These are phyloP conservation scores for Sodiomyces alkalinus DNA, from an alignment of 2,329 filamentous ascomycete genomes.

Conservation along the genomic window DNA sequence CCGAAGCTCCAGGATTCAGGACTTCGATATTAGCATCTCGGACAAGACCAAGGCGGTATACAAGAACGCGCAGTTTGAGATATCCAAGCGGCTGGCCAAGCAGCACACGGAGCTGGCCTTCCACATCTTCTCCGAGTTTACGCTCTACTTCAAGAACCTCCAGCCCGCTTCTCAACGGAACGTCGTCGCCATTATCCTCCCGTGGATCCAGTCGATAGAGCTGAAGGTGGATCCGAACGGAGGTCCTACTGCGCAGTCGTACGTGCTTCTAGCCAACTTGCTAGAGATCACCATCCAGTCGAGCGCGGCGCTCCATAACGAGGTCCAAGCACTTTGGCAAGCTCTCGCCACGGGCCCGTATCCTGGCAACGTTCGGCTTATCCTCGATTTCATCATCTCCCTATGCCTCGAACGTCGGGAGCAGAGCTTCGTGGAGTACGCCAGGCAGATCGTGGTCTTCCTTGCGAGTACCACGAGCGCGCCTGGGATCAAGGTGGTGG, in stretches of 20 bases:
- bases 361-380: slow-evolving; percentile 82
- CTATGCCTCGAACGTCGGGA: slow-evolving; percentile 87
- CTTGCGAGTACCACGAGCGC: slow-evolving; percentile 63
- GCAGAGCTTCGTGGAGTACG: slow-evolving; percentile 95
- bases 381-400: slow-evolving; percentile 91
- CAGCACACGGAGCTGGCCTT: slow-evolving; percentile 85
- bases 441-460: slow-evolving; percentile 96
- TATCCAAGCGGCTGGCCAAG: slow-evolving; percentile 76
- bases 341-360: slow-evolving; percentile 86
- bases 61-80: slow-evolving; percentile 93
- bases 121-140: slow-evolving; percentile 90
- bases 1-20: slow-evolving; percentile 78
- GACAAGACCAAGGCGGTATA: slow-evolving; percentile 98
- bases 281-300: slow-evolving; percentile 94
- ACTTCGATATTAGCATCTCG: slow-evolving; percentile 95
- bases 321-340: slow-evolving; percentile 96
- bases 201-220: slow-evolving; percentile 92
- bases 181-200: slow-evolving; percentile 83
- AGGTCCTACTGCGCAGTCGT: slow-evolving; percentile 78
- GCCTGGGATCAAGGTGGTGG: slow-evolving; percentile 78
- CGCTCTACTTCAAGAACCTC: slow-evolving; percentile 79
- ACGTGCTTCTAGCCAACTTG: slow-evolving; percentile 86
- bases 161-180: slow-evolving; percentile 75
- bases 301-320: slow-evolving; percentile 77
- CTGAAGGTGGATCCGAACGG: slow-evolving; percentile 84